Conservation (phyloP, 2,329 filamentous ascomycete genomes). For the Colletotrichum spinosum region DNA sequence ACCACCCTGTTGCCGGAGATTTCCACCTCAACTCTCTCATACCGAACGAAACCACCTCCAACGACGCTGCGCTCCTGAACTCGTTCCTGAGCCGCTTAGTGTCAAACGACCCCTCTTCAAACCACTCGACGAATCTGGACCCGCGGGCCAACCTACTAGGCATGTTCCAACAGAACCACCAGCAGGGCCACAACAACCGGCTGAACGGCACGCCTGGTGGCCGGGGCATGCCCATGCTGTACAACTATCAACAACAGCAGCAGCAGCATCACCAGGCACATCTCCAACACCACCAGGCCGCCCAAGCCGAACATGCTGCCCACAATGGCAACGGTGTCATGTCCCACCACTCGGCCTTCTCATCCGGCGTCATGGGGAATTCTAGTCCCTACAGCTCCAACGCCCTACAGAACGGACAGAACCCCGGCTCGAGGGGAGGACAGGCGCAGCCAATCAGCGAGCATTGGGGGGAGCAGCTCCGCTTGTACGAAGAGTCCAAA, state of each 20-base stretch:
- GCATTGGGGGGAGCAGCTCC: conserved; percentile 91
- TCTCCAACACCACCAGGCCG: conserved; percentile 70
- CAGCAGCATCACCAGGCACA: conserved; percentile 73
- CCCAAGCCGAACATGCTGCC: conserved; percentile 69
- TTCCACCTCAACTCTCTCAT: conserved; percentile 61
- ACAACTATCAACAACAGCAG: conserved; percentile 74
- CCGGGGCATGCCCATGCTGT: conserved; percentile 72
- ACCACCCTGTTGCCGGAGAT: conserved; percentile 65
- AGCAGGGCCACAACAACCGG: conserved; percentile 80
- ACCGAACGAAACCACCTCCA: conserved; percentile 58
- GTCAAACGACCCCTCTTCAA: conserved; percentile 43
- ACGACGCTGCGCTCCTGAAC: conserved; percentile 51
- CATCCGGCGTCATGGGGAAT: conserved; percentile 73
- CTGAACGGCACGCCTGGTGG: conserved; percentile 77
- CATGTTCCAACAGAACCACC: conserved; percentile 81
- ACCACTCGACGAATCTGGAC: conserved; percentile 41
- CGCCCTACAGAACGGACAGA: conserved; percentile 69
- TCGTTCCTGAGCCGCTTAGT: conserved; percentile 48
- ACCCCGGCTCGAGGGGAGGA: conserved; percentile 58
- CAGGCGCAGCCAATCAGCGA: conserved; percentile 68
- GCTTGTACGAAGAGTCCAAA: conserved; percentile 81
- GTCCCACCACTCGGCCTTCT: conserved; percentile 70
- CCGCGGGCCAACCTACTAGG: conserved; percentile 47
- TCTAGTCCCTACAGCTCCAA: conserved; percentile 69
- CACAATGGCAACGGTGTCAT: conserved; percentile 66